Conservation (phyloP, 176 grass and related monocot species). For the Rhynchospora tenuis region DNA sequence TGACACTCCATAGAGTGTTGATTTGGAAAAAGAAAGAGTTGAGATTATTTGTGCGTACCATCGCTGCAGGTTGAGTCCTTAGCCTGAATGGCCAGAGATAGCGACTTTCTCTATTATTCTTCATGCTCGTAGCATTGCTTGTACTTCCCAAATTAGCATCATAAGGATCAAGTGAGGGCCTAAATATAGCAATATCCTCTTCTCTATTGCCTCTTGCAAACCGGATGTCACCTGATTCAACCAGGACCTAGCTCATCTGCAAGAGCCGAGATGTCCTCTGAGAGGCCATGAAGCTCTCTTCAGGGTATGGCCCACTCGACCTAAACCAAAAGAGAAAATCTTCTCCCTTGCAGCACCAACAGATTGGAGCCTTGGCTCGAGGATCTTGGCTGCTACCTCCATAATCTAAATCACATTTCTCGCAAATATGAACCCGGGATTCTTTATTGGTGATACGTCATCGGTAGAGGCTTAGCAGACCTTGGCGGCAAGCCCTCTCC, state of each 20-base stretch:
- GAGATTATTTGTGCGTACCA: constrained; percentile 36
- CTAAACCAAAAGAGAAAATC: constrained; percentile 43
- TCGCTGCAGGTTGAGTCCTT: constrained; percentile 45
- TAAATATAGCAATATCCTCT: constrained; percentile 62
- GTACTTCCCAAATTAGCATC: constrained; percentile 32
- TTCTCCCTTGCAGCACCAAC: constrained; percentile 44
- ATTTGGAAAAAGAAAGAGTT: constrained; percentile 16
- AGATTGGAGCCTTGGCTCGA: constrained; percentile 52
- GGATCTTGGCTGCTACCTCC: constrained; percentile 80
- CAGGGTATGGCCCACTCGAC: constrained; percentile 40
- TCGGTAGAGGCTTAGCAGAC: constrained; percentile 33
- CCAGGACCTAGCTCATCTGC: constrained; percentile 35
- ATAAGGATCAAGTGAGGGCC: constrained; percentile 46
- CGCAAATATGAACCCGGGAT: constrained; percentile 49
- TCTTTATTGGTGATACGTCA: constrained; percentile 58
- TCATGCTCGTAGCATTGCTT: constrained; percentile 16
- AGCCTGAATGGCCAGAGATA: constrained; percentile 66
- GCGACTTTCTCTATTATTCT: constrained; percentile 59
- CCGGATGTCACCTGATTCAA: constrained; percentile 30
- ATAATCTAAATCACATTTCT: constrained; percentile 71
- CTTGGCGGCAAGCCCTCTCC: constrained; percentile 55
- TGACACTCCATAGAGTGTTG: not conserved
- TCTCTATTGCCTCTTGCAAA: constrained; percentile 39
- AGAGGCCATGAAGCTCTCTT: constrained; percentile 26
- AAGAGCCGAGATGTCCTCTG: constrained; percentile 33